Evolutionary conservation across 192 early-diverging fungal species (phyloP), one percentile per base, ranked within the genome.

Genomic region (Globomyces pollinis-pini): DNA sequence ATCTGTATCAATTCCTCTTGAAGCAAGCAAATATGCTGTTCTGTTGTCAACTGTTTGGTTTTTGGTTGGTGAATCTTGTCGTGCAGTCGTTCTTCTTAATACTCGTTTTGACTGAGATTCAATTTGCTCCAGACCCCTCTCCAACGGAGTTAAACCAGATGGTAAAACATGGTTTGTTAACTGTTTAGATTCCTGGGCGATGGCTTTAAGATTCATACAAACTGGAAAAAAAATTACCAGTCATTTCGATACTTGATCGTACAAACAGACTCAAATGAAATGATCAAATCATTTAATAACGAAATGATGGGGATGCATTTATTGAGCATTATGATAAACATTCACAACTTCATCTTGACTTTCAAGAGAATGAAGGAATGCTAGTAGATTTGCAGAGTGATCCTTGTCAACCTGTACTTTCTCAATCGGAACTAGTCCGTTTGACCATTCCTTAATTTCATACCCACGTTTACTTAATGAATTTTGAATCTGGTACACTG

Each of bases 91-190:
- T 9, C 68, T 62, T 18, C 74, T 71, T 8, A 77, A 76, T 7
- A 96, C 75, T 45, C 85, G 87, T 34, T 86, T 80, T 7, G 91
- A 89, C 51, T 91, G 86, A 12, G 82, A 67, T 61, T 90, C 90
- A 49, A 98, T 91, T 76, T 94, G 87, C 68, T 85, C 85, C 20
- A 98, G 79, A 41, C 86, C 87, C 30, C 93, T 80, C 57, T 91
- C 81, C 53, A 98, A 79, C 6, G 83, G 66, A 4, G 91, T 86
- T 38, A 93, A 66, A 36, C 39, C 21, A 3, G 85, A 83, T 3
- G 79, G 66, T 11, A 78, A 63, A 39, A 91, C 81, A 61, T 91
- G 85, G 30, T 69, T 84, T 24, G 88, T 89, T 16, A 91, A 80
- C 44, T 82, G 76, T 61, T 81, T 76, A 44, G 87, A 87, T 62